Percentiles rank a stretch among this genome's conserved stretches.
Conservation (phyloP, 371 early-diverging fungal species). For the Rhizopus sp. region DNA sequence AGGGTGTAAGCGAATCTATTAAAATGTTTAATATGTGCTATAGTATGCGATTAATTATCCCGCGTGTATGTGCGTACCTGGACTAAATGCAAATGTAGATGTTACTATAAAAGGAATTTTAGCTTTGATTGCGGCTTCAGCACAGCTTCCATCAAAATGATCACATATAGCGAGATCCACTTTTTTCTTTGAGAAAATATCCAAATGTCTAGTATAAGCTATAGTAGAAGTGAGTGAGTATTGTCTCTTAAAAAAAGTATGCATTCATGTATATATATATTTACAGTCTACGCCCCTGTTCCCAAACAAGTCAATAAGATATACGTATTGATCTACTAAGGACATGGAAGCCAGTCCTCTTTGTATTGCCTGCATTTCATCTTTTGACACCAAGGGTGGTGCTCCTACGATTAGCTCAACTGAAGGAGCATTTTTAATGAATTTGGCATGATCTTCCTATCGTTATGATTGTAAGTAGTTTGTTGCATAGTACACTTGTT, state of each 20-base stretch:
- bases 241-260: neutral
- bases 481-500: neutral
- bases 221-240: neutral
- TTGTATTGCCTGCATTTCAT: neutral
- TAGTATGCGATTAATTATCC: too few species aligned
- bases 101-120: constrained; percentile 17
- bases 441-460: constrained; percentile 18
- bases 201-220: neutral
- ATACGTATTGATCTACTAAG: neutral
- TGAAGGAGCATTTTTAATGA: constrained; percentile 17
- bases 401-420: constrained; percentile 21
- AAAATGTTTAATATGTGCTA: too few species aligned
- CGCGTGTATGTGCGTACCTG: neutral
- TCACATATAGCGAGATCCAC: constrained; percentile 22
- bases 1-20: neutral
- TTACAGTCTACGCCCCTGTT: neutral
- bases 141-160: constrained; percentile 11
- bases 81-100: neutral
- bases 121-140: constrained; percentile 9
- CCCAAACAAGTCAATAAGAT: too few species aligned
- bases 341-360: neutral
- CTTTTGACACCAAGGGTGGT: neutral
- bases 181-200: neutral
- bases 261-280: neutral
- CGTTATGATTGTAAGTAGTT: neutral